These are phyloP conservation scores for Colletotrichum cordylinicola DNA, from an alignment of 2,329 filamentous ascomycete genomes.

Conservation along the genomic window DNA sequence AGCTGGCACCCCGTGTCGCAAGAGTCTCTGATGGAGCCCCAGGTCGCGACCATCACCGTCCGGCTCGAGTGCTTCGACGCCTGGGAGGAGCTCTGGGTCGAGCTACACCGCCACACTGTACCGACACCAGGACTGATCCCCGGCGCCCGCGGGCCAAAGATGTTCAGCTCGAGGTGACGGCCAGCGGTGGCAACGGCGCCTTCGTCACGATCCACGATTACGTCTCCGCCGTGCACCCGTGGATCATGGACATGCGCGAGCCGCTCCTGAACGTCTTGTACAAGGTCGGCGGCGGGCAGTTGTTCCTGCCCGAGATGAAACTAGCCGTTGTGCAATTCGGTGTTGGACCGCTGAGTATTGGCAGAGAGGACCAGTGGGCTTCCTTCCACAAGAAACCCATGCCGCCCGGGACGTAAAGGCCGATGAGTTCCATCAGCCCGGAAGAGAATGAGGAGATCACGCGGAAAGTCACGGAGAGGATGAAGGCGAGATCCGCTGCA, in stretches of 20 bases:
- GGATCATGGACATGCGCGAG: slow-evolving; percentile 20
- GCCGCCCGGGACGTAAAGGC: too few species aligned
- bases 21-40: slow-evolving; percentile 8
- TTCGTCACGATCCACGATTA: slow-evolving; percentile 28
- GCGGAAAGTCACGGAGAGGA: background rate
- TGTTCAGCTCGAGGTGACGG: slow-evolving; percentile 12
- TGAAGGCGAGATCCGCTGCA: background rate
- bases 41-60: background rate
- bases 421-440: background rate
- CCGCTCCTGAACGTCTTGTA: background rate
- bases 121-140: background rate
- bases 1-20: slow-evolving; percentile 22
- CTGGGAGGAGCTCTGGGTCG: background rate
- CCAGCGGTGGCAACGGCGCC: background rate
- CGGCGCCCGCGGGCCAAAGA: background rate
- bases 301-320: background rate
- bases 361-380: background rate
- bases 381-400: background rate
- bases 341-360: background rate
- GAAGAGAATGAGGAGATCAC: background rate
- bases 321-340: background rate
- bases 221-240: slow-evolving; percentile 25
- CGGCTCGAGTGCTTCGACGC: background rate
- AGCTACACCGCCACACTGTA: background rate
- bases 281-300: background rate